Evolutionary conservation across 768 basidiomycete genomes (phyloP), one percentile per base, ranked within the genome.

Genomic region (Phylloporus rhodoxanthus): DNA sequence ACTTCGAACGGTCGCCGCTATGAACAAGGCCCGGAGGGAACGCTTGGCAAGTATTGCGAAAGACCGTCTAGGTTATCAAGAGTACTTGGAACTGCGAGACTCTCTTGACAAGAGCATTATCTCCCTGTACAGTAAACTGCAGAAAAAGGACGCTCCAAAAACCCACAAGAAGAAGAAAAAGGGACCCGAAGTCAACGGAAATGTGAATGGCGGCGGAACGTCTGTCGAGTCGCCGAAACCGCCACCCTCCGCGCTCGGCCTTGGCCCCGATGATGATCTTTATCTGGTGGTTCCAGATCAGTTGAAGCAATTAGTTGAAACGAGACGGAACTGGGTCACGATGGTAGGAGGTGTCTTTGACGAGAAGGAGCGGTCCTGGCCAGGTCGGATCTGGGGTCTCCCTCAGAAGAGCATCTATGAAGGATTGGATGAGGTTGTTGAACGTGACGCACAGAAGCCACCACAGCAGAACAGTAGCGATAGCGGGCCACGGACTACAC

Each of bases 61-160:
- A 52, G 90, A 93, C 60, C 81, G 93, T 19, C 76, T 98, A 15
- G 92, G 85, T 6, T 90, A 91, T 63, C 89, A 91, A 60, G 95
- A 98, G 61, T 98, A 95, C 70, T 68, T 90, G 50, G 87, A 90
- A 26, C 67, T 81, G 8, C 81, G 93, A 15, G 92, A 95, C 54
- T 76, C 85, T 4, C 78, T 98, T 43, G 94, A 98, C 73, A 86
- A 82, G 72, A 83, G 84, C 57, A 90, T 97, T 63, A 73, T 78
- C 40, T 74, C 71, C 15, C 72, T 84, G 9, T 96, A 86, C 71
- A 63, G 78, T 45, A 91, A 87, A 67, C 75, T 93, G 41, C 85
- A 90, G 72, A 85, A 87, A 72, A 91, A 87, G 66, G 85, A 87
- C 47, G 77, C 69, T 4, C 82, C 83, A 11, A 91, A 91, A 68